Evolutionary conservation across 176 grass and related monocot genomes (phyloP), one percentile per base, ranked within the genome.

Genomic region (Saccharum officinarum): DNA sequence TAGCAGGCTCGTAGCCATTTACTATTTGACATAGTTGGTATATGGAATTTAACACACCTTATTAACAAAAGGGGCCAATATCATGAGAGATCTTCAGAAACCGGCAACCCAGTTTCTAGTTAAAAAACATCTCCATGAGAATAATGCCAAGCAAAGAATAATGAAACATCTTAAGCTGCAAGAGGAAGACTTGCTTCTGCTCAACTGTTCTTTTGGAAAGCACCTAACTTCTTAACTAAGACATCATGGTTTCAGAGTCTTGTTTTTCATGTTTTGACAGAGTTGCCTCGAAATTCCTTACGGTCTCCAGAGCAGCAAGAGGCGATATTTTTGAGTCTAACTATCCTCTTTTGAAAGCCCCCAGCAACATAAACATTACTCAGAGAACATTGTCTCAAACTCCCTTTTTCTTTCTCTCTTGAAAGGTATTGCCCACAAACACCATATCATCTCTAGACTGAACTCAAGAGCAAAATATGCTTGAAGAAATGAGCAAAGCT

Each of bases 391-490:
- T 67, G 4, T 47, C 5, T 6, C 26, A 67, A 49, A 67, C 25
- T 47, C 16, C 18, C 25, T 22, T 63, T 18, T n/a, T 7, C 37
- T 46, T 47, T 65, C 15, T 4, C 10, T 79, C 67, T 4, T 42
- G 61, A 80, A 80, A 47, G 41, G 61, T 67, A 47, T 20, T 46
- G 14, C 4, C 63, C 63, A 69, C 36, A 28, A 82, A 61, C 57
- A 42, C 50, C 65, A 82, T 82, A 18, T 41, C 68, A 76, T 57
- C 18, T 42, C 54, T 55, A 44, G 82, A 89, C 37, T 77, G 7
- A 89, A 74, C 31, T 46, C 40, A 82, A 86, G 81, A 80, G 25
- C 17, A 90, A 92, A 87, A 71, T 61, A 69, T 74, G 83, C 15
- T 78, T 57, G 61, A 83, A 63, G 52, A 74, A 70, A 77, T 73